Evolutionary conservation across 2,329 filamentous ascomycete species (phyloP), one percentile per base, ranked within the genome.

Genomic region (Diaporthe longicolla): DNA sequence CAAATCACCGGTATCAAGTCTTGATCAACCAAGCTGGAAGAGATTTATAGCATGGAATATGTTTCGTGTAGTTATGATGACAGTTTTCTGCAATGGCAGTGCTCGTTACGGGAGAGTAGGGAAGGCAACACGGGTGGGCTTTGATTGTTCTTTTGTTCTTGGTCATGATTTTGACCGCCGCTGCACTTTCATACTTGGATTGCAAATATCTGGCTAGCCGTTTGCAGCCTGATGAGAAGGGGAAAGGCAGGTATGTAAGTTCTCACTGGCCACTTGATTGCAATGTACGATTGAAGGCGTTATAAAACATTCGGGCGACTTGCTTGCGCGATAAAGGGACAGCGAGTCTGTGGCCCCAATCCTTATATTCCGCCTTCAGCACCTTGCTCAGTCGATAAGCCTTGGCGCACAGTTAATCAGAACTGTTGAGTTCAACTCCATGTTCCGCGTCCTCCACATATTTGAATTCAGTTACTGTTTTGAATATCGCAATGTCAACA

Each of bases 401-500:
- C 21, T 7, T 9, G 3, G 13, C 54, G 21, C 6, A 21, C 8
- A n/a, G 0, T 35, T 57, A 17, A 32, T 3, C 1, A 24, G 9
- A 8, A 26, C 1, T 0, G 6, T 21, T 19, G 15, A 21, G 10
- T 13, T 17, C 26, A 57, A 6, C 0, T n/a, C 17, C 1, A 1
- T 21, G 8, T 21, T n/a, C 17, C 15, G 21, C 17, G 9, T 29
- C 4, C 7, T 21, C 1, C 21, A 4, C 19, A 3, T 32, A 11
- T 10, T 57, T 21, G 1, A 29, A 10, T 13, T 19, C 10, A 21
- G 0, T 32, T 21, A 10, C 29, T 19, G 9, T 57, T 13, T 57
- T 21, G 0, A 35, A 21, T 35, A 4, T 4, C 6, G 19, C 54
- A 2, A 57, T 57, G 29, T 57, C 54, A 32, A 32, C 29, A 10